Percentiles rank a stretch among this genome's conserved stretches.
phyloP scores from a whole-genome alignment of 768 basidiomycete genomes.

The Rossbeevera mucosa region DNA sequence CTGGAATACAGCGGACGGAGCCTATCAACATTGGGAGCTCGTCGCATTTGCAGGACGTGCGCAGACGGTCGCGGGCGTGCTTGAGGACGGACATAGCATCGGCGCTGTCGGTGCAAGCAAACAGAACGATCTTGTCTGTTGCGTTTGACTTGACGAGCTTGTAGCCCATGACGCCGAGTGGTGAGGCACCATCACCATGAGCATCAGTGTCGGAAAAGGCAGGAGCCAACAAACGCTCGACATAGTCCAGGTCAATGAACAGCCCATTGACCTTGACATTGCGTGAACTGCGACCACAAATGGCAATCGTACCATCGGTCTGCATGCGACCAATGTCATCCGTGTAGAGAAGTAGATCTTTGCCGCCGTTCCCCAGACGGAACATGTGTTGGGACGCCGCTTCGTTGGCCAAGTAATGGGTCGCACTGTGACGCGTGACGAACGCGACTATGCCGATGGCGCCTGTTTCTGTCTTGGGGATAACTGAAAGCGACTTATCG shows the following conservation, averaged over 20 bases:
- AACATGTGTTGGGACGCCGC: slow-evolving; percentile 28
- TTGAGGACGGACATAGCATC: slow-evolving; percentile 22
- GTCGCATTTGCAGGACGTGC: slow-evolving; percentile 12
- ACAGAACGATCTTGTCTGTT: slow-evolving; percentile 26
- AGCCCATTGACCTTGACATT: slow-evolving; percentile 29
- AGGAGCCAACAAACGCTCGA: slow-evolving; percentile 24
- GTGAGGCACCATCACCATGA: not conserved
- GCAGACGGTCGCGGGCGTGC: slow-evolving; percentile 20
- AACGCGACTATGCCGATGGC: slow-evolving; percentile 28
- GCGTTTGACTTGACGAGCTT: slow-evolving; percentile 27
- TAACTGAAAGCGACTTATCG: slow-evolving; percentile 19
- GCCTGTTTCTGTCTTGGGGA: slow-evolving; percentile 18
- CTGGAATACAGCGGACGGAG: slow-evolving; percentile 21
- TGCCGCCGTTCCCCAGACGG: slow-evolving; percentile 19
- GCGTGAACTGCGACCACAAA: slow-evolving; percentile 27
- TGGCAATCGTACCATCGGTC: slow-evolving; percentile 25
- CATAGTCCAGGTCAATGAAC: slow-evolving; percentile 27
- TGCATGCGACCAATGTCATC: slow-evolving; percentile 28
- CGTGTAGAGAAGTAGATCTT: slow-evolving; percentile 25
- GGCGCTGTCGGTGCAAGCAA: slow-evolving; percentile 14
- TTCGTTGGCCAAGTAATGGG: slow-evolving; percentile 26
- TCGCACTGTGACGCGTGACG: slow-evolving; percentile 24
- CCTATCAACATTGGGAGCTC: slow-evolving; percentile 22
- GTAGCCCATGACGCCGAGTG: slow-evolving; percentile 17
- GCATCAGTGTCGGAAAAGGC: slow-evolving; percentile 18